These are phyloP conservation scores for Tilletia setariae DNA, from an alignment of 1,284 basidiomycete species.

Conservation along the genomic window DNA sequence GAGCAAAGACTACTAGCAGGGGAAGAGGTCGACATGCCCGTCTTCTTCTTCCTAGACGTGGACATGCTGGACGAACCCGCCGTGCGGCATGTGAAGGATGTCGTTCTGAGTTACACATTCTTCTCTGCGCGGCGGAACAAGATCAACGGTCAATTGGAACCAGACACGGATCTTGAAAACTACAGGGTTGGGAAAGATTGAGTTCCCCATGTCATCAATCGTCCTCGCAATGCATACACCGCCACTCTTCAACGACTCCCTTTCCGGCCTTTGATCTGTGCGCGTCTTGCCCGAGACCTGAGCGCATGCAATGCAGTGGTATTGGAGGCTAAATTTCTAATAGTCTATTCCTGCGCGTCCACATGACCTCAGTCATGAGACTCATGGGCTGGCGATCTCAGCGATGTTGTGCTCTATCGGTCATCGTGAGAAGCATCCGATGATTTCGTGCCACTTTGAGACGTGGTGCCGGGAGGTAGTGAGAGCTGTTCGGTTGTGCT, in stretches of 20 bases:
- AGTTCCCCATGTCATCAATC: background rate
- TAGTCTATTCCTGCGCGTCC: too few relatives aligned
- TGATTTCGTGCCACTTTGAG: too few relatives aligned
- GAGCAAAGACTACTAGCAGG: constrained; percentile 91
- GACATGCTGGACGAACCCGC: constrained; percentile 89
- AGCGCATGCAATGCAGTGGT: background rate
- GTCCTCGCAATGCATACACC: background rate
- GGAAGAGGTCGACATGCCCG: constrained; percentile 96
- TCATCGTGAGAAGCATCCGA: background rate
- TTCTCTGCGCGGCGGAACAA: constrained; percentile 65
- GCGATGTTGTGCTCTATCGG: too few relatives aligned
- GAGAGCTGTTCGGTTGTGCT: background rate
- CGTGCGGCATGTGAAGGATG: constrained; percentile 79
- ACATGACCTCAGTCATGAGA: too few relatives aligned
- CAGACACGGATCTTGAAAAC: constrained; percentile 41
- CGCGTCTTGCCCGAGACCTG: too few relatives aligned
- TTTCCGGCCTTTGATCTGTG: too few relatives aligned
- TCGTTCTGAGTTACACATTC: constrained; percentile 95
- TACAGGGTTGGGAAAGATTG: constrained; percentile 28
- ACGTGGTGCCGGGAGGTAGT: too few relatives aligned
- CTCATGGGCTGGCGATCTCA: too few relatives aligned
- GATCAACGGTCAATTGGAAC: constrained; percentile 50
- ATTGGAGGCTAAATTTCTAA: background rate
- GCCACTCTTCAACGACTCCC: background rate
- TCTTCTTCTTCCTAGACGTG: constrained; percentile 97